Evolutionary conservation across 108 stramenopile species (phyloP).

Genomic region (Chaetoceros muelleri): DNA sequence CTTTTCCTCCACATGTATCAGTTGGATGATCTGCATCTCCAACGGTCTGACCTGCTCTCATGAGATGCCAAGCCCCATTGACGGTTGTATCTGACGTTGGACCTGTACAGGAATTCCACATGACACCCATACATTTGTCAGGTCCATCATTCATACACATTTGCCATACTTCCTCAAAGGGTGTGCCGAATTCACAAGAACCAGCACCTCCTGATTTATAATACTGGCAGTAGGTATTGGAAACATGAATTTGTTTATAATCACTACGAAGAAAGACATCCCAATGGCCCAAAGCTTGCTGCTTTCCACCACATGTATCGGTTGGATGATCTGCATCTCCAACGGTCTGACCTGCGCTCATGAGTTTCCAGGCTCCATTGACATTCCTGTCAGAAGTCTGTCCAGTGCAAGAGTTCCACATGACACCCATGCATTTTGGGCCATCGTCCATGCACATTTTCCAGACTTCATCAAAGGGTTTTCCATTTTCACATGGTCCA

Average conservation of each 20-base stretch:
- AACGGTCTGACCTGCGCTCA: constrained; percentile 15
- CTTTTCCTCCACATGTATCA: too few species aligned
- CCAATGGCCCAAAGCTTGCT: too few species aligned
- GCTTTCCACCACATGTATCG: too few species aligned
- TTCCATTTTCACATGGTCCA: too few species aligned
- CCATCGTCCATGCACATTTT: constrained; percentile 19
- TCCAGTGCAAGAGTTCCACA: constrained; percentile 14
- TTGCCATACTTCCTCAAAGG: too few species aligned
- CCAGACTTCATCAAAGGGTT: too few species aligned
- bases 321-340: constrained; percentile 19
- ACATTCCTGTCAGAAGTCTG: constrained; percentile 3
- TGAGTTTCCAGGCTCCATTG: constrained; percentile 3
- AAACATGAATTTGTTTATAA: constrained; percentile 11
- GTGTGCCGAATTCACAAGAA: too few species aligned
- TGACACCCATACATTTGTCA: constrained; percentile 31
- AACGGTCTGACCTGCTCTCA: constrained; percentile 15
- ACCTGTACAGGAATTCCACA: too few species aligned
- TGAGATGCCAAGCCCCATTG: constrained; percentile 3
- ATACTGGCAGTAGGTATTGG: too few species aligned
- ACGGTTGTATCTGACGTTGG: constrained; percentile 7
- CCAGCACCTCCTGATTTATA: too few species aligned
- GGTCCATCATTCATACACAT: constrained; percentile 22
- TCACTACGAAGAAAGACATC: too few species aligned
- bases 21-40: constrained; percentile 19
- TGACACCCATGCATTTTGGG: constrained; percentile 28